Conservation (phyloP, 257 asterid species). For the Apocynum venetum region DNA sequence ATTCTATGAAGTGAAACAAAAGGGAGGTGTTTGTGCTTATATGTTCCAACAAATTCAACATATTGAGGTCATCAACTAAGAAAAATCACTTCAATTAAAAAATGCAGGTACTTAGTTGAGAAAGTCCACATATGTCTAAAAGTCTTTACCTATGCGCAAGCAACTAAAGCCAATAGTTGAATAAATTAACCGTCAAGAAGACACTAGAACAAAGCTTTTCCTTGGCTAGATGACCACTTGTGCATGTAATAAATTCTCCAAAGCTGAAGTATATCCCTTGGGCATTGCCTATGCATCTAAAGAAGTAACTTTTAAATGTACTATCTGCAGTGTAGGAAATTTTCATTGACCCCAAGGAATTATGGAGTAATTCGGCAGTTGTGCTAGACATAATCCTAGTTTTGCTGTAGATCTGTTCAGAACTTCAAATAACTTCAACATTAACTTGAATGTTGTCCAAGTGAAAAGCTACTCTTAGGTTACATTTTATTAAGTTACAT, state of each 20-base stretch:
- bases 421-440: not conserved
- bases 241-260: not conserved
- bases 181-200: not conserved
- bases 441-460: not conserved
- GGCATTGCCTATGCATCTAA: not conserved
- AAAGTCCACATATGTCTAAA: not conserved
- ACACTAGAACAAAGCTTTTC: not conserved
- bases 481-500: too few relatives aligned
- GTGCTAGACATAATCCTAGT: not conserved
- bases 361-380: not conserved
- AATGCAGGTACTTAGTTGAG: not conserved
- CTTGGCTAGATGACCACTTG: not conserved
- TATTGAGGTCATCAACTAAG: not conserved
- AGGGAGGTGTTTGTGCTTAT: not conserved
- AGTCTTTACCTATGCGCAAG: not conserved
- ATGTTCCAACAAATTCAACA: not conserved
- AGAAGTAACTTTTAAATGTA: not conserved
- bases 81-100: not conserved
- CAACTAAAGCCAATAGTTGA: not conserved
- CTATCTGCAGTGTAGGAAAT: not conserved
- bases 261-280: not conserved
- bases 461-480: not conserved
- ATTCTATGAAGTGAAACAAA: not conserved
- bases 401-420: not conserved
- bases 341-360: not conserved